Evolutionary conservation across 495 filamentous ascomycete species (phyloP).

Genomic region (Parachaetomium inaequale): DNA sequence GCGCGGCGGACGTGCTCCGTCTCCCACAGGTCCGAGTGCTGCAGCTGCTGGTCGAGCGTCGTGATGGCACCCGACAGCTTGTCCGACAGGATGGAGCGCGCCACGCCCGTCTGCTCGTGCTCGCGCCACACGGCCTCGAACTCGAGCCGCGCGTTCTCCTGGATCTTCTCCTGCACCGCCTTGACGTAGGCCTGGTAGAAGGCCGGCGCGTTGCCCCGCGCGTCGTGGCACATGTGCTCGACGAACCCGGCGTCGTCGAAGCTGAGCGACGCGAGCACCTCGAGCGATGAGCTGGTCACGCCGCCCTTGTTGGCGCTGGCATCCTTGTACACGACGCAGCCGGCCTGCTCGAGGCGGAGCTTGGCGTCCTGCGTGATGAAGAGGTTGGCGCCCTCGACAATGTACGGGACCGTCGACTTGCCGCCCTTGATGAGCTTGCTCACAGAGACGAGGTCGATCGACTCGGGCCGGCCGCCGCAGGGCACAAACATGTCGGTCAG

Average conservation of each 20-base stretch:
- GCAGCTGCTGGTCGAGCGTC: conserved; percentile 89
- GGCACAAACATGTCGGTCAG: conserved; percentile 89
- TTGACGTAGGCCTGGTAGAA: conserved; percentile 95
- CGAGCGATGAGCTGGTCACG: conserved; percentile 95
- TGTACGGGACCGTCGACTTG: conserved; percentile 82
- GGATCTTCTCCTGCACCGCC: conserved; percentile 83
- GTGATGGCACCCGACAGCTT: conserved; percentile 88
- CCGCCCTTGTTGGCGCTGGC: conserved; percentile 98
- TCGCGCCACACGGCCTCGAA: conserved; percentile 98
- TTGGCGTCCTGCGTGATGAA: conserved; percentile 99
- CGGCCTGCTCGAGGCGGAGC: conserved; percentile 87
- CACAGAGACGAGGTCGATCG: conserved; percentile 85
- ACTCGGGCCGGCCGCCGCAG: conserved; percentile 94
- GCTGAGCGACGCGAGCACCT: conserved; percentile 88
- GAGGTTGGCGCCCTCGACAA: conserved; percentile 95
- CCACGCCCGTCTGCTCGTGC: conserved; percentile 71
- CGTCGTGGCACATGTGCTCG: conserved; percentile 85
- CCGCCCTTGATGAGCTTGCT: conserved; percentile 79
- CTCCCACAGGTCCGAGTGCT: conserved; percentile 87
- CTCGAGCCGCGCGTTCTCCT: conserved; percentile 83
- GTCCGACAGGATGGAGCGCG: conserved; percentile 82
- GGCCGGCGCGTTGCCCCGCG: conserved; percentile 70
- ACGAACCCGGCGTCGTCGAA: conserved; percentile 87
- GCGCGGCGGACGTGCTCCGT: conserved; percentile 71
- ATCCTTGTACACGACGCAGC: conserved; percentile 94